Evolutionary conservation across 441 rosid species (phyloP), one percentile per base, ranked within the genome.

Genomic region (Lepidium campestre): DNA sequence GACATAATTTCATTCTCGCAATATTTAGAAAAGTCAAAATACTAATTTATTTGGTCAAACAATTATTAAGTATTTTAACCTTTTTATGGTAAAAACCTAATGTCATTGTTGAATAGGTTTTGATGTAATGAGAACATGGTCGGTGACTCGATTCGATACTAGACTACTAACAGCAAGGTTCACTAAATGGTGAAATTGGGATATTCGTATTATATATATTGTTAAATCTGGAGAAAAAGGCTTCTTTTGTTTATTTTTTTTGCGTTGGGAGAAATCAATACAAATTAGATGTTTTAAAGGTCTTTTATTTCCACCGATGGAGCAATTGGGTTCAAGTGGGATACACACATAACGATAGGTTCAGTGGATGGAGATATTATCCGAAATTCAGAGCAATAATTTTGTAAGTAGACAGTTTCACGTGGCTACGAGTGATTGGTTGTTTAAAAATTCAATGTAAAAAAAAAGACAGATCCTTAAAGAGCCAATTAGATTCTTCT

Each of bases 391-490:
- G 70, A 39, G 60, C 70, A 71, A 71, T 57, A 37, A 71, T 56
- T 64, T 61, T 37, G 75, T 55, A 71, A 20, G 45, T 29, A 39
- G 75, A 56, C 46, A 60, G 25, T 27, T 13, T 40, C 60, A 71
- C 70, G 75, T 57, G 75, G 60, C 22, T 1, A 57, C 6, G 0
- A 22, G 64, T 71, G n/a, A 71, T 57, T 64, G 65, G 75, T 57
- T 2, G 31, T 3, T 64, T 19, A 29, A 29, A 29, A 29, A 7
- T 29, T 52, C 6, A 15, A 29, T n/a, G 53, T 71, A 63, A 57
- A 70, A 20, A n/a, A n/a, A 6, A 6, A 32, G 75, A 71, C 66
- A 71, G 75, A 71, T 64, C 69, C 65, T 71, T 46, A 62, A 62
- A 54, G 63, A 54, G 63, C 18, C 50, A 9, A 25, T 54, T 44